Base-by-base conservation (phyloP, 2,329 filamentous ascomycete species). In the Cercospora sojina region DNA sequence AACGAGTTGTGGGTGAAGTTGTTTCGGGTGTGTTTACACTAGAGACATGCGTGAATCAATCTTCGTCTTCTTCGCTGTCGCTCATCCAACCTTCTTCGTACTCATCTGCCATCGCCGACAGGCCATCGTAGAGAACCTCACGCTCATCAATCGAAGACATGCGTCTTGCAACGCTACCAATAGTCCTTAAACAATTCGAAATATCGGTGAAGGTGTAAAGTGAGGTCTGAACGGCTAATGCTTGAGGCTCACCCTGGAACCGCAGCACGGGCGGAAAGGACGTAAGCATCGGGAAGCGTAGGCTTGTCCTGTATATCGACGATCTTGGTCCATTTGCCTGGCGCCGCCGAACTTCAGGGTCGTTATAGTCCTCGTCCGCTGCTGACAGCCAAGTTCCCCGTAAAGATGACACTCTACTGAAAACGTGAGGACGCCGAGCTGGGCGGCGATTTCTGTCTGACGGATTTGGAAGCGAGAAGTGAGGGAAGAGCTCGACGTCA, bases 61-160 rank as follows among this genome's bases (percentile, higher is more conserved):
- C 73, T 66, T 77, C 81, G 57, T 92, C 89, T 65, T 92, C 88
- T 20, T 87, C 89, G 8, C 88, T 84, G 72, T 91, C 90, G 65
- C 87, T 90, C 55, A 65, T 59, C 91, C 92, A 97, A 1, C 92
- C 92, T 68, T 95, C 91, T 72, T 92, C 88, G 77, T 97, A 98
- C 67, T 91, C 91, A 74, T 97, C 93, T 1, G 90, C 90, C 73
- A 98, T 88, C 67, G 91, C 90, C 25, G 90, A 88, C 43, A 99
- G 82, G 12, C 90, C 88, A 75, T 96, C 95, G 55, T 88, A 87
- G n/a, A 98, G 82, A 2, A 84, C 83, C 79, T 99, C 95, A 49
- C 94, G 86, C 74, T 98, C 93, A 67, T 96, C 92, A 3, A 94
- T 73, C 0, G 84, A 83, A 16, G 93, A 83, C 10, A 86, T 83